These are phyloP conservation scores for Cryptosporidium viatorum DNA, from an alignment of 169 alveolate species.

Conservation along the genomic window DNA sequence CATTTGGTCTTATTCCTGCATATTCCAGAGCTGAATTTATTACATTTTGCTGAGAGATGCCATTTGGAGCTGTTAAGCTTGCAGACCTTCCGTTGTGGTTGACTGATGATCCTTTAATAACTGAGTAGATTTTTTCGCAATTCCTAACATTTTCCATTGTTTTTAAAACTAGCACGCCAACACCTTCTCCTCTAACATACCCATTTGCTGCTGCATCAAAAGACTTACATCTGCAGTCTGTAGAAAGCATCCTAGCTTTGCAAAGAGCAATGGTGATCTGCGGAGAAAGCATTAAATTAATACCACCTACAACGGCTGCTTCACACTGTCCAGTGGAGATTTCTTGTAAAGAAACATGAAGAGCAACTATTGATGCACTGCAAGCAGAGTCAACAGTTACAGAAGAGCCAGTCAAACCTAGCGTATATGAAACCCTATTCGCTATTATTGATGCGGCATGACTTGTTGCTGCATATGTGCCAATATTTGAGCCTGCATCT, in stretches of 20 bases:
- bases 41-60: slow-evolving; percentile 84
- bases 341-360: slow-evolving; percentile 81
- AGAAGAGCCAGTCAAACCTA: slow-evolving; percentile 85
- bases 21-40: slow-evolving; percentile 79
- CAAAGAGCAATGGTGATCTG: slow-evolving; percentile 85
- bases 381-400: slow-evolving; percentile 87
- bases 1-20: slow-evolving; percentile 77
- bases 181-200: slow-evolving; percentile 84
- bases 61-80: slow-evolving; percentile 84
- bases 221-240: slow-evolving; percentile 83
- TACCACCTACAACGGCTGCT: slow-evolving; percentile 83
- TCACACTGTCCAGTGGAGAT: slow-evolving; percentile 80
- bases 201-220: slow-evolving; percentile 86
- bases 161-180: slow-evolving; percentile 79
- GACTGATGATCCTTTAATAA: slow-evolving; percentile 81
- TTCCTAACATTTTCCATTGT: slow-evolving; percentile 76
- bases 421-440: slow-evolving; percentile 84
- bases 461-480: slow-evolving; percentile 82
- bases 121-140: slow-evolving; percentile 73
- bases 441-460: slow-evolving; percentile 84
- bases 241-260: slow-evolving; percentile 83
- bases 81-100: slow-evolving; percentile 85
- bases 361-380: slow-evolving; percentile 86
- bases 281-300: slow-evolving; percentile 85
- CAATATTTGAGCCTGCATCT: slow-evolving; percentile 35